Base-by-base conservation (phyloP, 306 rosid genomes). In the Quercus aquifolioides region DNA sequence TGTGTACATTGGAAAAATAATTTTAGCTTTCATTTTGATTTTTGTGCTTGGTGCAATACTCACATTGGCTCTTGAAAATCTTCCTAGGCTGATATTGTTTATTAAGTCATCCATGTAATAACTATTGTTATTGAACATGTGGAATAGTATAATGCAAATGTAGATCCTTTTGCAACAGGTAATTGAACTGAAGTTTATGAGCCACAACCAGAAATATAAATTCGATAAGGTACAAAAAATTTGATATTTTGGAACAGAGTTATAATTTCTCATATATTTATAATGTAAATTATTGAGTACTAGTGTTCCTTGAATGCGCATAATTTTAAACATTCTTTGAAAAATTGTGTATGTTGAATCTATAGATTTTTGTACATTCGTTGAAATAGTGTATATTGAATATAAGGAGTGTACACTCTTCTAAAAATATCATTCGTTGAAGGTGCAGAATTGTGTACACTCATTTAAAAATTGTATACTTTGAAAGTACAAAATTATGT, bases 51-150 rank as follows among this genome's bases (percentile, higher is more conserved):
- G 89, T 67, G 90, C 91, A 70, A 69, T 88, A 60, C 83, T 91
- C 69, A 88, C 98, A 8, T 56, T 88, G 80, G 84, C 87, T 83
- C 94, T 93, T 17, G 97, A 93, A 73, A 86, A 86, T 84, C 91
- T 93, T 82, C 98, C 97, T 56, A 55, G 28, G 15, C 30, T 93
- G 60, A 76, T 93, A 71, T 52, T 79, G 58, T 85, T 67, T 79
- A 57, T 84, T 20, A 78, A 79, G 52, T 85, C 86, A 74, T 76
- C 74, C 38, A 21, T 78, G 21, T 87, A 72, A 82, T 57, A 52
- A 80, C 62, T 30, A 49, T 49, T 71, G 57, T 31, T 31, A 13
- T 76, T 74, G 75, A 54, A 83, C 21, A 12, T 78, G 14, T 62
- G 28, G 78, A 55, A 25, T 20, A 54, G 65, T 18, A 35, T 12